Percentiles rank a stretch among this genome's conserved stretches.
Conservation (phyloP, 768 basidiomycete genomes). For the Podaxis sp. region DNA sequence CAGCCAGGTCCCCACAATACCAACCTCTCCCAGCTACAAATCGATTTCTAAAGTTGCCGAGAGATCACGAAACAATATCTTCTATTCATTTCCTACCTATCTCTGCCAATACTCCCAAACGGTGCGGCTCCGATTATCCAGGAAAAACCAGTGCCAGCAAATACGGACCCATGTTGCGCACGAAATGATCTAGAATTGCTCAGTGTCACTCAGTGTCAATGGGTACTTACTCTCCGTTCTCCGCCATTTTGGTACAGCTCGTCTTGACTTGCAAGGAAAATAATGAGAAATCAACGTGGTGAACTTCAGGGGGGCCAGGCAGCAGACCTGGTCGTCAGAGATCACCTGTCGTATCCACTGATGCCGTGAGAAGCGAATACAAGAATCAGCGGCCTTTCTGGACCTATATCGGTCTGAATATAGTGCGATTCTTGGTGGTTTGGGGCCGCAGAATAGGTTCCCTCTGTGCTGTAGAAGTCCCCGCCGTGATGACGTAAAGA, state of each 20-base stretch:
- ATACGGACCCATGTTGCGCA: neutral
- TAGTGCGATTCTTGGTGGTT: neutral
- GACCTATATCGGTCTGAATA: neutral
- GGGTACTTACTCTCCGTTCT: neutral
- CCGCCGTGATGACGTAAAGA: neutral
- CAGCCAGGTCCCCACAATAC: neutral
- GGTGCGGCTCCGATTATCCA: slow-evolving; percentile 3
- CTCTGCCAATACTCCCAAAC: neutral
- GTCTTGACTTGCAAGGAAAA: neutral
- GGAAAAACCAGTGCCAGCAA: neutral
- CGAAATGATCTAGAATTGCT: neutral
- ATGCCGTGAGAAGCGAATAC: neutral
- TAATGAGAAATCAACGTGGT: neutral
- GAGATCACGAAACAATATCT: neutral
- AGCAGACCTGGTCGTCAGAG: neutral
- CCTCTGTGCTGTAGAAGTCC: neutral
- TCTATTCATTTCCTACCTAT: neutral
- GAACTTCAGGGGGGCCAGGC: neutral
- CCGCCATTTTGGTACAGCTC: neutral
- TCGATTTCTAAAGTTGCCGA: neutral
- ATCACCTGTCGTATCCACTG: neutral
- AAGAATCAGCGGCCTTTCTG: neutral
- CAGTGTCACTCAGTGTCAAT: too few species aligned
- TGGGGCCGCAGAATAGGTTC: neutral
- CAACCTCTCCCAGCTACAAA: neutral